These are phyloP conservation scores for Sphaceloma murrayae DNA, from an alignment of 2,329 filamentous ascomycete genomes.

Conservation along the genomic window DNA sequence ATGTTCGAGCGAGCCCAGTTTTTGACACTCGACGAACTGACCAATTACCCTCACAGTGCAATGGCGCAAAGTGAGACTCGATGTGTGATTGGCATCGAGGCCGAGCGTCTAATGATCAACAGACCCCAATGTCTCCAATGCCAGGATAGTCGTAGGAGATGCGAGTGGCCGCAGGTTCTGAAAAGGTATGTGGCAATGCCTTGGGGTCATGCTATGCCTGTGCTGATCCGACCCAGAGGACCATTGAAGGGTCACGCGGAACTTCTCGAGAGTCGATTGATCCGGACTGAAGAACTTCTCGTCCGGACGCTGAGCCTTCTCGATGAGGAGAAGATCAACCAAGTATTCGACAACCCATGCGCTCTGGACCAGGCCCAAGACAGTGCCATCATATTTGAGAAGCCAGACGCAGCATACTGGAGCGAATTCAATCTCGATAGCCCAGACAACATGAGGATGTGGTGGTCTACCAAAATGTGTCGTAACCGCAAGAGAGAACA, in stretches of 20 bases:
- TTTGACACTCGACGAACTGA: no score
- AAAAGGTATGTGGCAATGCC: conserved; percentile 1
- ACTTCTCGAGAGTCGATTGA: conserved; percentile 7
- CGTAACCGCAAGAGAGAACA: no score
- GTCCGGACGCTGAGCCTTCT: conserved; percentile 4
- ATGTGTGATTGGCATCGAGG: background rate
- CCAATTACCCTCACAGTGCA: no score
- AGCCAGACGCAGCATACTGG: conserved; percentile 8
- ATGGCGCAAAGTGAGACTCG: conserved; percentile 4
- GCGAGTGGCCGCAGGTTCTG: conserved; percentile 10
- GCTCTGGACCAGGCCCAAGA: background rate
- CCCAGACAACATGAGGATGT: background rate
- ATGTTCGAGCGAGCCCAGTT: no score
- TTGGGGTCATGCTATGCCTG: background rate
- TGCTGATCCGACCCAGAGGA: background rate
- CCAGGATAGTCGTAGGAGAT: conserved; percentile 1
- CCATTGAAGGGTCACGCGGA: conserved; percentile 5
- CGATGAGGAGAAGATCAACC: background rate
- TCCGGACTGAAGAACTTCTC: conserved; percentile 13
- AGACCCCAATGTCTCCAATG: conserved; percentile 10
- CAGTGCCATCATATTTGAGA: background rate
- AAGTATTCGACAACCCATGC: background rate
- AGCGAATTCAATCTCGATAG: conserved; percentile 4
- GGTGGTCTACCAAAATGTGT: background rate
- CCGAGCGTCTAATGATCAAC: background rate